These are phyloP conservation scores for Dendrobium catenatum DNA, from an alignment of 106 monocot species.

Conservation along the genomic window DNA sequence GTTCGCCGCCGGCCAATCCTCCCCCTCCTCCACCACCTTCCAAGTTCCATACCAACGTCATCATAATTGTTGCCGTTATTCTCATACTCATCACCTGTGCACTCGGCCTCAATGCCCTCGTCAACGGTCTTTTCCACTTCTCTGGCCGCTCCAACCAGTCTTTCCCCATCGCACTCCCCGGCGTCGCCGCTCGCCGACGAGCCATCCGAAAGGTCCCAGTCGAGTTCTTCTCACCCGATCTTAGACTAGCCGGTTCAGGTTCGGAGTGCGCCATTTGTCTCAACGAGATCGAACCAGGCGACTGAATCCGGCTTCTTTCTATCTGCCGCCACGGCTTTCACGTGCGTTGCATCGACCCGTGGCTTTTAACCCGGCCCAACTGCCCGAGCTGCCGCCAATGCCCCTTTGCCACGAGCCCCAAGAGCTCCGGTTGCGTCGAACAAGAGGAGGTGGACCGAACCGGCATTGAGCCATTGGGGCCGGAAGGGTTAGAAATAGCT, in stretches of 20 bases:
- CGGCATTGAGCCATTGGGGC: slow-evolving; percentile 5
- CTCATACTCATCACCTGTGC: background rate
- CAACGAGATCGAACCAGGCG: slow-evolving; percentile 33
- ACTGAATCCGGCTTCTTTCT: slow-evolving; percentile 27
- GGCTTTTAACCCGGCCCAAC: slow-evolving; percentile 22
- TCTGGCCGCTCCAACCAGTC: too few species aligned
- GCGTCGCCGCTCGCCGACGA: too few species aligned
- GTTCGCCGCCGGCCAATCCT: background rate
- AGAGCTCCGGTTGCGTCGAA: slow-evolving; percentile 8
- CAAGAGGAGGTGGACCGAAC: background rate
- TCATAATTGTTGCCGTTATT: background rate
- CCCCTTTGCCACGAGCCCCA: slow-evolving; percentile 8
- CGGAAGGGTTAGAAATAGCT: slow-evolving; percentile 7
- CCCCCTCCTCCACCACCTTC: slow-evolving; percentile 7
- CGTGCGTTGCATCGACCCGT: slow-evolving; percentile 19
- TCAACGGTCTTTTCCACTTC: too few species aligned
- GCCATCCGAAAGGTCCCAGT: too few species aligned
- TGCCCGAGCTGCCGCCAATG: slow-evolving; percentile 40
- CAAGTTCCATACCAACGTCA: slow-evolving; percentile 5
- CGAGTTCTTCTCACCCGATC: too few species aligned
- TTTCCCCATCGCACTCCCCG: too few species aligned
- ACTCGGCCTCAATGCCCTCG: too few species aligned
- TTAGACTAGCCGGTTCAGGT: background rate
- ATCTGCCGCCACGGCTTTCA: slow-evolving; percentile 43
- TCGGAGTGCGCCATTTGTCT: slow-evolving; percentile 40